Percentiles rank a stretch among this genome's conserved stretches.
Conservation (phyloP, 306 rosid genomes). For the Begonia masoniana region DNA sequence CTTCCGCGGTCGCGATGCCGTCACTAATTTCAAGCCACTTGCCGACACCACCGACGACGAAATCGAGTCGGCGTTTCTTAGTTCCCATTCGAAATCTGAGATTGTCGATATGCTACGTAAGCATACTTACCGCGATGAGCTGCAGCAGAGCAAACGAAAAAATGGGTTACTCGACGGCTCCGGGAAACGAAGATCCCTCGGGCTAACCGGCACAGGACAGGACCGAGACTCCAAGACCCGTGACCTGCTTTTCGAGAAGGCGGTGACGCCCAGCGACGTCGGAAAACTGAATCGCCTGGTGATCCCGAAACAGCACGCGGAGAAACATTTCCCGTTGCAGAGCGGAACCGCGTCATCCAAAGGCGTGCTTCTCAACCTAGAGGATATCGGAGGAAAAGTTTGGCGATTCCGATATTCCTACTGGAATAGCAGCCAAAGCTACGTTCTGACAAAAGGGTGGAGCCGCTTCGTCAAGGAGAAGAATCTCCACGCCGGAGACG, state of each 20-base stretch:
- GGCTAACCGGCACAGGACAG: background rate
- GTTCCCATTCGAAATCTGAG: constrained; percentile 72
- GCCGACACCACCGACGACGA: constrained; percentile 21
- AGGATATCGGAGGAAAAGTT: constrained; percentile 85
- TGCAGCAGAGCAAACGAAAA: constrained; percentile 66
- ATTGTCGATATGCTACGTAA: constrained; percentile 93
- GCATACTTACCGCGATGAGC: constrained; percentile 87
- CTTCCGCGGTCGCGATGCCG: constrained; percentile 91
- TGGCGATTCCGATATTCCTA: constrained; percentile 96
- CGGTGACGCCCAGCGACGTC: constrained; percentile 89
- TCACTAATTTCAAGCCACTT: constrained; percentile 59
- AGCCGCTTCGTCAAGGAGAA: constrained; percentile 96
- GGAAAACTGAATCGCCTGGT: constrained; percentile 84
- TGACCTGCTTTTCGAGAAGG: constrained; percentile 73
- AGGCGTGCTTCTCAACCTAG: constrained; percentile 61
- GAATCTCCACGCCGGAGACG: constrained; percentile 77
- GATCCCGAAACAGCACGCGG: constrained; percentile 95
- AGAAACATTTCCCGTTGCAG: constrained; percentile 78
- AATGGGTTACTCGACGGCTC: constrained; percentile 18
- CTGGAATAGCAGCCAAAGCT: constrained; percentile 98
- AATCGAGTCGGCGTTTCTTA: constrained; percentile 43
- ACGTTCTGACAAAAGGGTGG: constrained; percentile 92
- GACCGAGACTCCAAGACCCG: constrained; percentile 29
- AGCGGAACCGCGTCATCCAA: constrained; percentile 23
- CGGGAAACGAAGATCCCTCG: constrained; percentile 4